These are phyloP conservation scores for Camelina neglecta DNA, from an alignment of 345 rosid species.

Conservation along the genomic window DNA sequence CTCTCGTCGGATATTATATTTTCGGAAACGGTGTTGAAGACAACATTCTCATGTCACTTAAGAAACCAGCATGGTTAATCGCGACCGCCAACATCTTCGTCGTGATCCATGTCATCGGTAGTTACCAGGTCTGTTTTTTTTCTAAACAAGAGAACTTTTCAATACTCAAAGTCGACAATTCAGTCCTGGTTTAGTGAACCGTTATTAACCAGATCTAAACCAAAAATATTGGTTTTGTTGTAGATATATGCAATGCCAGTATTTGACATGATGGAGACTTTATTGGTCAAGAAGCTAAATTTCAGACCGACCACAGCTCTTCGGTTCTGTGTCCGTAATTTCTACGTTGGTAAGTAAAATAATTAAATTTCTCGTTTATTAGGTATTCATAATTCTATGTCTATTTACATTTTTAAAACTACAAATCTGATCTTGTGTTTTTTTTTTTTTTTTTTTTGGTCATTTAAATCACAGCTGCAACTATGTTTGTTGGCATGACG, in stretches of 20 bases:
- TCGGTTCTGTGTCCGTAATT: slow-evolving; percentile 56
- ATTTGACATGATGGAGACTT: slow-evolving; percentile 79
- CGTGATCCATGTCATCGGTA: slow-evolving; percentile 79
- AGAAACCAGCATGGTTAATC: slow-evolving; percentile 78
- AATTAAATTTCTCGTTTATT: neutral
- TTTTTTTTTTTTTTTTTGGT: neutral
- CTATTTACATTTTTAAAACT: neutral
- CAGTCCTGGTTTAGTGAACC: neutral
- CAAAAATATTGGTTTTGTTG: slow-evolving; percentile 6
- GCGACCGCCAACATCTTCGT: slow-evolving; percentile 68
- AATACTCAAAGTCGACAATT: neutral
- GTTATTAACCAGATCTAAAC: neutral
- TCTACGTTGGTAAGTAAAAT: slow-evolving; percentile 61
- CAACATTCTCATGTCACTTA: slow-evolving; percentile 67
- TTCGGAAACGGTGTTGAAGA: slow-evolving; percentile 67
- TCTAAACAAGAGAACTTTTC: neutral
- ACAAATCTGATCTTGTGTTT: neutral
- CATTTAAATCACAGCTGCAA: slow-evolving; percentile 56
- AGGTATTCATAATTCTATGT: neutral
- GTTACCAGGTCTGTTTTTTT: slow-evolving; percentile 64
- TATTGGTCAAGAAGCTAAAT: slow-evolving; percentile 61
- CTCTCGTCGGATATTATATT: slow-evolving; percentile 64
- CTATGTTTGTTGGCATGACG: slow-evolving; percentile 71
- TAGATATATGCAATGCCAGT: slow-evolving; percentile 83
- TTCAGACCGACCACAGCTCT: slow-evolving; percentile 54